Evolutionary conservation across 202 grass and related monocot genomes (phyloP).

Genomic region (Thinopyrum obtusiflorum): DNA sequence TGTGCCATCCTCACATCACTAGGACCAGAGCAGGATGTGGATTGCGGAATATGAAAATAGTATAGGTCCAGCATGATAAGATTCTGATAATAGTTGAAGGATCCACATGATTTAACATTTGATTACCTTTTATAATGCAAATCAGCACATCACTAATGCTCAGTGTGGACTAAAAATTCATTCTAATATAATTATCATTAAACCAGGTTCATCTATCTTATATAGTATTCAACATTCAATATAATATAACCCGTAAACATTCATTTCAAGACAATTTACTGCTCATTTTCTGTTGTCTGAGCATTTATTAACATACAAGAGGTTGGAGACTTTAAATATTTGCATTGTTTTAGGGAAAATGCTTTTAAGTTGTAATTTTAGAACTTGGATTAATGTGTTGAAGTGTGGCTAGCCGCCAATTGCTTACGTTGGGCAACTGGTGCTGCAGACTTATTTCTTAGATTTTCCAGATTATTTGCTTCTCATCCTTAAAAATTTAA

Average conservation of each 20-base stretch:
- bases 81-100: constrained; percentile 8
- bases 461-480: background rate
- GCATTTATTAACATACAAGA: background rate
- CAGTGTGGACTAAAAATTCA: constrained; percentile 8
- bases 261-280: constrained; percentile 15
- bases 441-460: background rate
- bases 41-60: constrained; percentile 18
- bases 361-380: constrained; percentile 6
- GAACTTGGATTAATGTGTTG: background rate
- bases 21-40: constrained; percentile 1
- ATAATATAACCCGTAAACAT: background rate
- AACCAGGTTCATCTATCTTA: background rate
- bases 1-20: constrained; percentile 16
- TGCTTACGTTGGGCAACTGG: constrained; percentile 9
- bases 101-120: background rate
- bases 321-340: background rate
- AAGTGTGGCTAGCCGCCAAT: constrained; percentile 9
- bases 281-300: background rate
- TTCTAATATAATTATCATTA: background rate
- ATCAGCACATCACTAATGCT: background rate
- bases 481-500: constrained; percentile 24
- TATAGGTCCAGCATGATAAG: constrained; percentile 23
- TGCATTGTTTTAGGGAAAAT: background rate
- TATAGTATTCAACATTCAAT: background rate
- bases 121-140: constrained; percentile 12